Base-by-base conservation (phyloP, 1,139 yeast genomes). In the Pichia sp. region DNA sequence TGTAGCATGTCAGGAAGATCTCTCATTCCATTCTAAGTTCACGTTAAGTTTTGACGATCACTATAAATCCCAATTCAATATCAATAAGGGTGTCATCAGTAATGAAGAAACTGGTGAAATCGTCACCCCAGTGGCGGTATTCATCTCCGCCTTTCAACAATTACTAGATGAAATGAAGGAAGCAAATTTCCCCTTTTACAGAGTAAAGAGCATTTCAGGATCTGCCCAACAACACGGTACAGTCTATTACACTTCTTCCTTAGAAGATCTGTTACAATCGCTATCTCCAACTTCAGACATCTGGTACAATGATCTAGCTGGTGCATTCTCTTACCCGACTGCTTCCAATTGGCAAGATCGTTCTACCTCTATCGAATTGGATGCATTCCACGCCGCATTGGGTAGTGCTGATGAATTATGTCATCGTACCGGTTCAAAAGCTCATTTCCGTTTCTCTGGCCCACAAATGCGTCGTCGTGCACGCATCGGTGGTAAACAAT, bases 311-410 rank as follows among this genome's bases (percentile, higher is more conserved):
- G 37, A 38, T 17, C 17, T 44, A 22, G 62, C 65, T 3, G 42
- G 47, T 2, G 77, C 80, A 1, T 76, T 86, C 45, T 65, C 93
- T 1, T 69, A 77, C 51, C 67, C 69, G 6, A 66, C 67, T 38
- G 80, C 94, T 9, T 95, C 96, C 11, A 87, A 87, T 52, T 87
- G 96, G 96, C 96, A 87, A 57, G 96, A 87, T 55, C 94, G 85
- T 52, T 81, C 93, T 19, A 87, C 96, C 0, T 80, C 74, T 8
- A 59, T 65, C 19, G 94, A 87, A 55, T 67, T 86, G 38, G 53
- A 64, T 22, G 68, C 59, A 23, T 79, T 86, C 49, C 94, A 85
- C 52, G 58, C 57, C 1, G 65, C 66, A 2, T 72, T 71, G 4
- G 85, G 83, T 6, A 86, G 88, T 5, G 67, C 78, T 6, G 77